phyloP scores from a whole-genome alignment of 805 yeast species.

The Yarrowia sp. region DNA sequence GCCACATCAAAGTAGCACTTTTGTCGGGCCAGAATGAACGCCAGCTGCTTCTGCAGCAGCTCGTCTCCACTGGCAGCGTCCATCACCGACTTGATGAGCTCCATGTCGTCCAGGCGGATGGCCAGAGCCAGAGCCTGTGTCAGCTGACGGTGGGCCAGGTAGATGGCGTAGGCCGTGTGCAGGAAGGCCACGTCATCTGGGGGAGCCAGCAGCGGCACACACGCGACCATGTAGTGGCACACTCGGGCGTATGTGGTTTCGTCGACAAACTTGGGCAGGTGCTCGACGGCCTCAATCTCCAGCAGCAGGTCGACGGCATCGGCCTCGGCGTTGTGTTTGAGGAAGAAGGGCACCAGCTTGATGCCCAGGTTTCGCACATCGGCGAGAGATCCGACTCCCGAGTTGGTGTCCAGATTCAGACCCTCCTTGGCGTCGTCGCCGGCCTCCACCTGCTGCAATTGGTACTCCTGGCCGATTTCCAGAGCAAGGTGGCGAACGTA shows the following conservation, averaged over 20 bases:
- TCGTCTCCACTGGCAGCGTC: conserved; percentile 67
- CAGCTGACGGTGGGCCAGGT: conserved; percentile 70
- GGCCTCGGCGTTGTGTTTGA: conserved; percentile 95
- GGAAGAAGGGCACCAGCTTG: conserved; percentile 81
- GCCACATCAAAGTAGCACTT: conserved; percentile 67
- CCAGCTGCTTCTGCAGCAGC: conserved; percentile 77
- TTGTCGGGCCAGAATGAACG: conserved; percentile 82
- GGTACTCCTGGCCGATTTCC: conserved; percentile 85
- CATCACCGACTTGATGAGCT: conserved; percentile 74
- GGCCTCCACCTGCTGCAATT: conserved; percentile 30
- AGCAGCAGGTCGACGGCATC: conserved; percentile 93
- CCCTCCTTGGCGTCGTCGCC: conserved; percentile 35
- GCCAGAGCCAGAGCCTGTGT: conserved; percentile 92
- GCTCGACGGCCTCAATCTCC: conserved; percentile 85
- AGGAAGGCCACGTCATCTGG: conserved; percentile 87
- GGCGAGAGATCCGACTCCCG: conserved; percentile 22
- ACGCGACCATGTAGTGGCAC: conserved; percentile 89
- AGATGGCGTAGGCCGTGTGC: conserved; percentile 83
- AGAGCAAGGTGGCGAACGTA: conserved; percentile 93
- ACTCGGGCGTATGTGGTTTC: conserved; percentile 81
- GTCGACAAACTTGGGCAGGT: conserved; percentile 80
- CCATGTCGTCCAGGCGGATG: conserved; percentile 79
- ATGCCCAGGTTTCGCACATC: conserved; percentile 64
- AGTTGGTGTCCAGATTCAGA: conserved; percentile 23
- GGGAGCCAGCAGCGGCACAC: conserved; percentile 94